These are phyloP conservation scores for Schizochytrium sp. DNA, from an alignment of 108 stramenopile genomes.

Conservation along the genomic window DNA sequence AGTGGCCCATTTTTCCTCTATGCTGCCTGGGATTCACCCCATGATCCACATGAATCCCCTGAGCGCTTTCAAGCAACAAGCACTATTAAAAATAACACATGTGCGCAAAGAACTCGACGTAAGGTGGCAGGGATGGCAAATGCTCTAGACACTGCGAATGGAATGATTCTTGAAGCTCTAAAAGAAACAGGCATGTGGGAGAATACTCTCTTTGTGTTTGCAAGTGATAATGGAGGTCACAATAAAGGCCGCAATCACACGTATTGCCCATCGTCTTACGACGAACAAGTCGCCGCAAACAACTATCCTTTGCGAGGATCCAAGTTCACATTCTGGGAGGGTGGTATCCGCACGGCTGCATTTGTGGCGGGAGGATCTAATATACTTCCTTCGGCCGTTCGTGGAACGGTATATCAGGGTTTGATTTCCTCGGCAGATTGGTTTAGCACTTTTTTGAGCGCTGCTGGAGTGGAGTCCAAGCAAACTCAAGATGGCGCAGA, in stretches of 20 bases:
- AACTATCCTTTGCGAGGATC: constrained; percentile 77
- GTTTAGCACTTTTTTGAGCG: constrained; percentile 11
- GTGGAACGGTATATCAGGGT: not conserved
- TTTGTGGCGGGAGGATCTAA: constrained; percentile 36
- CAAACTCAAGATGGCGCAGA: not conserved
- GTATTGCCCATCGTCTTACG: not conserved
- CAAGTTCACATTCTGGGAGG: constrained; percentile 78
- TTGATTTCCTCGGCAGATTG: constrained; percentile 21
- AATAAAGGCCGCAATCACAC: not conserved
- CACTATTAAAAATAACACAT: constrained; percentile 16
- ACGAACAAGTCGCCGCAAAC: not conserved
- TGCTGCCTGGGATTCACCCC: not conserved
- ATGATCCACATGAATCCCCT: constrained; percentile 39
- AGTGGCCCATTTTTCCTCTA: constrained; percentile 44
- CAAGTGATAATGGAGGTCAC: constrained; percentile 60
- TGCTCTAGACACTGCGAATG: not conserved
- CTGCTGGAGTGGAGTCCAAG: not conserved
- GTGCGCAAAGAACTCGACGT: constrained; percentile 19
- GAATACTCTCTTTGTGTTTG: constrained; percentile 27
- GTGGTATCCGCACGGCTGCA: constrained; percentile 65
- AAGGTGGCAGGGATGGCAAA: constrained; percentile 56
- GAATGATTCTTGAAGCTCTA: not conserved
- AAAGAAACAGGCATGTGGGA: constrained; percentile 27
- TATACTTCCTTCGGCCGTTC: constrained; percentile 14
- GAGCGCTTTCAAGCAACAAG: not conserved